phyloP scores from a whole-genome alignment of 768 basidiomycete genomes.

The Pisolithus albus region DNA sequence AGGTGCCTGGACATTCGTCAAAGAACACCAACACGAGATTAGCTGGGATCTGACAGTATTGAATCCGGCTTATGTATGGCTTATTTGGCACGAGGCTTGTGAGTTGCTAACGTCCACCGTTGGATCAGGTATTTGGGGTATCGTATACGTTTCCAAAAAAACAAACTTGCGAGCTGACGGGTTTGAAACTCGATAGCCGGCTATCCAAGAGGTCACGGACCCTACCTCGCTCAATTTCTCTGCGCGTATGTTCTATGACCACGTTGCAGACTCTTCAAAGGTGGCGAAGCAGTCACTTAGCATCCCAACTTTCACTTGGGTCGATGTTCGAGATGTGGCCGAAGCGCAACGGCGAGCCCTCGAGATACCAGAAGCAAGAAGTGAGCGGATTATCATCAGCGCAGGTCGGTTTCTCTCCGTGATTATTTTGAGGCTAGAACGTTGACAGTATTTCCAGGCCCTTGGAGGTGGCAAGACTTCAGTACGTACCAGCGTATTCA shows the following conservation, averaged over 20 bases:
- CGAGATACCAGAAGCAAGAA: slow-evolving; percentile 43
- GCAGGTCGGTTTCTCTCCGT: slow-evolving; percentile 17
- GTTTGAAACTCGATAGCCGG: slow-evolving; percentile 25
- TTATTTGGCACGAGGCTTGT: not conserved
- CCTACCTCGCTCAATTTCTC: slow-evolving; percentile 36
- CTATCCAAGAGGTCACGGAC: slow-evolving; percentile 34
- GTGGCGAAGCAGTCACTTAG: slow-evolving; percentile 20
- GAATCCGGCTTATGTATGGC: slow-evolving; percentile 33
- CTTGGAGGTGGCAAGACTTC: slow-evolving; percentile 27
- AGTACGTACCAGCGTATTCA: slow-evolving; percentile 10
- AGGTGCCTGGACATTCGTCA: slow-evolving; percentile 47
- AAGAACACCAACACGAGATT: slow-evolving; percentile 25
- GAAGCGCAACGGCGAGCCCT: slow-evolving; percentile 48
- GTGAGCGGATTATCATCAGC: slow-evolving; percentile 49
- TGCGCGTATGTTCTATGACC: slow-evolving; percentile 27
- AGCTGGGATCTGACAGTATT: slow-evolving; percentile 35
- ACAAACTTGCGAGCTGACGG: not conserved
- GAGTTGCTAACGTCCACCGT: not conserved
- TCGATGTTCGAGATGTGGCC: slow-evolving; percentile 53
- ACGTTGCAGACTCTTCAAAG: slow-evolving; percentile 19
- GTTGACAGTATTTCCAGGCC: slow-evolving; percentile 7
- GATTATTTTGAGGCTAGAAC: too few species aligned
- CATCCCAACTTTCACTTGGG: slow-evolving; percentile 28
- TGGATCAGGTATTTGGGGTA: slow-evolving; percentile 24
- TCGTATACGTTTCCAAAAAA: not conserved